Conservation (phyloP, 225 moss, liverwort and hornwort species). For the Climacium dendroides region DNA sequence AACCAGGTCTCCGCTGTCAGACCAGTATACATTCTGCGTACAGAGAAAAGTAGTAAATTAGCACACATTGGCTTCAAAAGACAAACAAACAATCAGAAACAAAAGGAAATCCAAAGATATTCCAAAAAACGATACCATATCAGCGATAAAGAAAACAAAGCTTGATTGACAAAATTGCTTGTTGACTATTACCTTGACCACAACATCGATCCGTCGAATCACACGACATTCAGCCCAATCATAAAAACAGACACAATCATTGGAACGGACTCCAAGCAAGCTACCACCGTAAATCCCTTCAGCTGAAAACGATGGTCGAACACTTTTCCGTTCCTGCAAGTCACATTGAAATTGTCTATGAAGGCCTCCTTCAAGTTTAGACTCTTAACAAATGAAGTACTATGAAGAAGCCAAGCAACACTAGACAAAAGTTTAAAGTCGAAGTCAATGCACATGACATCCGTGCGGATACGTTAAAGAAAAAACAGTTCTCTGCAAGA, state of each 20-base stretch:
- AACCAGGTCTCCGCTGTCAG: slow-evolving; percentile 84
- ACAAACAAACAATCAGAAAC: neutral
- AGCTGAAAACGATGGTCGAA: slow-evolving; percentile 83
- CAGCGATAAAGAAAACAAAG: neutral
- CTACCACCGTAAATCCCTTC: slow-evolving; percentile 86
- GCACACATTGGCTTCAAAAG: neutral
- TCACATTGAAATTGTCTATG: neutral
- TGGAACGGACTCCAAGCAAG: slow-evolving; percentile 77
- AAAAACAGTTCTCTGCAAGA: neutral
- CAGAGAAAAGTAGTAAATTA: neutral
- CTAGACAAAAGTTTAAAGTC: neutral
- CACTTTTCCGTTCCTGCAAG: slow-evolving; percentile 77
- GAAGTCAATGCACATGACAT: neutral
- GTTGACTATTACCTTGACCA: slow-evolving; percentile 53
- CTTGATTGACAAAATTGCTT: neutral
- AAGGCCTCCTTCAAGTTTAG: neutral
- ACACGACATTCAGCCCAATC: slow-evolving; percentile 98
- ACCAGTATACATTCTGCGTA: slow-evolving; percentile 89
- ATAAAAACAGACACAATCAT: slow-evolving; percentile 89
- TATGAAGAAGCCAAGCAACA: neutral
- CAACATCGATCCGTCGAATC: slow-evolving; percentile 87
- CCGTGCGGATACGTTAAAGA: neutral
- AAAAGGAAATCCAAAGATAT: neutral
- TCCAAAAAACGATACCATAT: neutral
- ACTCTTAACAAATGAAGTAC: neutral